phyloP scores from a whole-genome alignment of 176 grass and related monocot species.

The Aegilops umbellulata region DNA sequence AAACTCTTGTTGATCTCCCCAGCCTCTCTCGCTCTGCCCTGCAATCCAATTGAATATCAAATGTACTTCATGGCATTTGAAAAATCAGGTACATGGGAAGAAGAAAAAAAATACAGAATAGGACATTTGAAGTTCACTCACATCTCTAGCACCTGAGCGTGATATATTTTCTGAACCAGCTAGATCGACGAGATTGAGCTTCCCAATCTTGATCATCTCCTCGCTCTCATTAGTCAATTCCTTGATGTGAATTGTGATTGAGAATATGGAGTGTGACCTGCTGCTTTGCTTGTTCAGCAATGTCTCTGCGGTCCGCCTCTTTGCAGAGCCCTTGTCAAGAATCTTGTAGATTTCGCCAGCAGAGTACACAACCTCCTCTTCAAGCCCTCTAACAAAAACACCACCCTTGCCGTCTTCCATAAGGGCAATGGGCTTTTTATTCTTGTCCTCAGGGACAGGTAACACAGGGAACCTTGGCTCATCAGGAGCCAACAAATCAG shows the following conservation, averaged over 20 bases:
- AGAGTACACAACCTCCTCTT: constrained; percentile 95
- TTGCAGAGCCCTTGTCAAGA: constrained; percentile 95
- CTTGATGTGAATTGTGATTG: constrained; percentile 99
- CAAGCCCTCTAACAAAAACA: constrained; percentile 96
- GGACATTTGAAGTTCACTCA: constrained; percentile 52
- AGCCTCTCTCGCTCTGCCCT: constrained; percentile 99
- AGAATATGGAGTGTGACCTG: constrained; percentile 98
- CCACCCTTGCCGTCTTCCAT: constrained; percentile 99
- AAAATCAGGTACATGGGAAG: background rate
- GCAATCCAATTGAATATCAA: constrained; percentile 51
- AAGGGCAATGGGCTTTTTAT: constrained; percentile 96
- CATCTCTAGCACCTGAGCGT: constrained; percentile 97
- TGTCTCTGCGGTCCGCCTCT: constrained; percentile 96
- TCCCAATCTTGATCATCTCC: constrained; percentile 99
- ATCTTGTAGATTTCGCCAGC: constrained; percentile 98
- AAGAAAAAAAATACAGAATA: background rate
- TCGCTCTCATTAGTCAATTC: constrained; percentile 92
- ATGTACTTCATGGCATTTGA: constrained; percentile 13
- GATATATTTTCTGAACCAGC: constrained; percentile 99
- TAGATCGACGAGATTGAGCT: constrained; percentile 99
- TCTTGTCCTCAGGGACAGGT: constrained; percentile 73
- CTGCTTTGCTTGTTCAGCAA: constrained; percentile 99
- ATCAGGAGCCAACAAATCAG: constrained; percentile 80
- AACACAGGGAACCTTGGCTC: constrained; percentile 86
- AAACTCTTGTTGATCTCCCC: constrained; percentile 99